Conservation (phyloP, 108 stramenopile genomes). For the Fragilaria radians region DNA sequence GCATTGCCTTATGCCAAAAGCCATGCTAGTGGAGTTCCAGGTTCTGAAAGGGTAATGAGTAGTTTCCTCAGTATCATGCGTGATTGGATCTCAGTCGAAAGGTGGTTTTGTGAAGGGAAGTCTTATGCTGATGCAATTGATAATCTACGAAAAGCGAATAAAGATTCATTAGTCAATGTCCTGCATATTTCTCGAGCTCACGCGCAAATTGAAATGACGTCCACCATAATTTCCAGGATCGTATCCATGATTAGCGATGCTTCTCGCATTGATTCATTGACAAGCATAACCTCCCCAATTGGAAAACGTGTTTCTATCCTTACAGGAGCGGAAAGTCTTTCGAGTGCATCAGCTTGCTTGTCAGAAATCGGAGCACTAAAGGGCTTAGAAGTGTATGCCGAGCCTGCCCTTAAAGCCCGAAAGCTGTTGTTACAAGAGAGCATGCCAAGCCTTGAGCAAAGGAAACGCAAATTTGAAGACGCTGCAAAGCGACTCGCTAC, state of each 20-base stretch:
- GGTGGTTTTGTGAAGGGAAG: slow-evolving; percentile 80
- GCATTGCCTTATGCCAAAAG: slow-evolving; percentile 69
- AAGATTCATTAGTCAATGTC: slow-evolving; percentile 50
- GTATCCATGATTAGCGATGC: slow-evolving; percentile 83
- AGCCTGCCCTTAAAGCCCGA: slow-evolving; percentile 75
- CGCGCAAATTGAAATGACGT: slow-evolving; percentile 67
- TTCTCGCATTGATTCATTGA: slow-evolving; percentile 37
- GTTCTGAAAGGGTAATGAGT: slow-evolving; percentile 68
- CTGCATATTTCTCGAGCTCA: slow-evolving; percentile 80
- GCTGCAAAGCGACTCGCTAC: slow-evolving; percentile 43
- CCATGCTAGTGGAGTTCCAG: slow-evolving; percentile 49
- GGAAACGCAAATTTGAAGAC: slow-evolving; percentile 45
- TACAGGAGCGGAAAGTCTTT: slow-evolving; percentile 68
- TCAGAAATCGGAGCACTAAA: slow-evolving; percentile 91
- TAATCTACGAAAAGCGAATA: slow-evolving; percentile 78
- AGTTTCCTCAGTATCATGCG: slow-evolving; percentile 67
- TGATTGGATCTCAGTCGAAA: slow-evolving; percentile 76
- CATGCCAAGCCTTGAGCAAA: slow-evolving; percentile 82
- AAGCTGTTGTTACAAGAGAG: slow-evolving; percentile 89
- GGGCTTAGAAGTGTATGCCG: slow-evolving; percentile 60
- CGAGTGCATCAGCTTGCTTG: slow-evolving; percentile 74
- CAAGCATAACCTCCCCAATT: slow-evolving; percentile 23
- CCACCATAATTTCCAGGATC: slow-evolving; percentile 64
- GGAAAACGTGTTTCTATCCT: slow-evolving; percentile 54
- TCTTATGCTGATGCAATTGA: slow-evolving; percentile 88